Evolutionary conservation across 441 rosid species (phyloP), one percentile per base, ranked within the genome.

Genomic region (Gossypium gossypioides): DNA sequence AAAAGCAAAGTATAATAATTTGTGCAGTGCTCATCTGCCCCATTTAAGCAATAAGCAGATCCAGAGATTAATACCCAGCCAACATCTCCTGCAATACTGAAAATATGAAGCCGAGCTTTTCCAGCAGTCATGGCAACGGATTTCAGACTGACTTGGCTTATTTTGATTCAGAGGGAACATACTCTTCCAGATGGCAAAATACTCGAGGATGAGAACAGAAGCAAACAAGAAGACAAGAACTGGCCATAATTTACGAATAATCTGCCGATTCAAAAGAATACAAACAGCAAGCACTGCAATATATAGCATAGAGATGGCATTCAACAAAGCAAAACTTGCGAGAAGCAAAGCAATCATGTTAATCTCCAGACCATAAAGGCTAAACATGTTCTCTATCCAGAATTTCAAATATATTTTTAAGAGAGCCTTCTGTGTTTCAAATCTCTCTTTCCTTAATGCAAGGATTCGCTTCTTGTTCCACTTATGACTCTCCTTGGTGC

Each of bases 321-420:
- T 96, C 80, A 93, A 80, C 88, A 96, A 75, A 65, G 93, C 89
- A 79, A 96, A 96, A 87, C 97, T 90, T 71, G 98, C 90, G 42
- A 96, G 89, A 75, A 96, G 96, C 81, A 96, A 83, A 3, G 83
- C 95, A 74, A 93, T 80, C 99, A 96, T 96, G 86, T 88, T 96
- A 76, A 96, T 91, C 87, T 96, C 98, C 15, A 96, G 99, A 75
- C 98, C 98, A 81, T 83, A 91, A 79, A 96, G 97, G 81, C 86
- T 96, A 79, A 90, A 93, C 88, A 89, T 75, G 78, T 91, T 96
- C 85, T 96, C 99, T 66, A 90, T 81, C 97, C 97, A 93, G 82
- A 93, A 96, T 77, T 89, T 96, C 86, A 93, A 74, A 83, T 90
- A 89, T 73, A 89, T 74, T 81, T 87, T 89, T 69, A 96, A 83